Conservation (phyloP, 306 rosid species). For the Acmispon strigosus region DNA sequence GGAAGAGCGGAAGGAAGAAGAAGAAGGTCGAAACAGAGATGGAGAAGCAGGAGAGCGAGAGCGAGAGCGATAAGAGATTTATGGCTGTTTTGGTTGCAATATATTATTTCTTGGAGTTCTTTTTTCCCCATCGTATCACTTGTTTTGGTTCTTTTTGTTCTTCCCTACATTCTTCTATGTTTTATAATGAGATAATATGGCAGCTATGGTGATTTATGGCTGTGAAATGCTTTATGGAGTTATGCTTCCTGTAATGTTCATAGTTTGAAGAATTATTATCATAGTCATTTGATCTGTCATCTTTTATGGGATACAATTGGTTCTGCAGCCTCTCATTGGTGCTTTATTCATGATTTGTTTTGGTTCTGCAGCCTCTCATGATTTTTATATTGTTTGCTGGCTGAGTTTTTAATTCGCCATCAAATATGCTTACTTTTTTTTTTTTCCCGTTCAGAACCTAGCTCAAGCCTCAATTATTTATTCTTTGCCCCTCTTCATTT, state of each 20-base stretch:
- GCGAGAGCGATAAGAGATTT: too few relatives aligned
- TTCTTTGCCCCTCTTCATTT: neutral
- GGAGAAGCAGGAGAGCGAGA: too few relatives aligned
- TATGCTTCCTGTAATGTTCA: too few relatives aligned
- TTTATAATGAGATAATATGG: neutral
- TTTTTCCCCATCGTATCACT: neutral
- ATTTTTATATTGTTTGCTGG: too few relatives aligned
- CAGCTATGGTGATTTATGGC: neutral
- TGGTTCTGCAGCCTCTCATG: neutral
- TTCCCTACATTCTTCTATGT: neutral
- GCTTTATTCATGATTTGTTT: neutral
- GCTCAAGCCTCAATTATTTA: neutral
- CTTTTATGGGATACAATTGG: neutral
- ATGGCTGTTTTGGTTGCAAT: too few relatives aligned
- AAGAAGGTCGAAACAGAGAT: too few relatives aligned
- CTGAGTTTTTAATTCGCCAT: neutral
- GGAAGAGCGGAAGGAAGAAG: too few relatives aligned
- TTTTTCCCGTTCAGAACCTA: neutral
- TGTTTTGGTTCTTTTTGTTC: slow-evolving; percentile 1
- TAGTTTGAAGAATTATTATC: slow-evolving; percentile 30
- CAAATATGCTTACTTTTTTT: neutral
- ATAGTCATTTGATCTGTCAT: neutral
- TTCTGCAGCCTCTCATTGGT: neutral
- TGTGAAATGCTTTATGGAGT: too few relatives aligned
- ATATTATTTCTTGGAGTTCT: neutral